phyloP scores from a whole-genome alignment of 2,329 filamentous ascomycete genomes.

The Onygena corvina region DNA sequence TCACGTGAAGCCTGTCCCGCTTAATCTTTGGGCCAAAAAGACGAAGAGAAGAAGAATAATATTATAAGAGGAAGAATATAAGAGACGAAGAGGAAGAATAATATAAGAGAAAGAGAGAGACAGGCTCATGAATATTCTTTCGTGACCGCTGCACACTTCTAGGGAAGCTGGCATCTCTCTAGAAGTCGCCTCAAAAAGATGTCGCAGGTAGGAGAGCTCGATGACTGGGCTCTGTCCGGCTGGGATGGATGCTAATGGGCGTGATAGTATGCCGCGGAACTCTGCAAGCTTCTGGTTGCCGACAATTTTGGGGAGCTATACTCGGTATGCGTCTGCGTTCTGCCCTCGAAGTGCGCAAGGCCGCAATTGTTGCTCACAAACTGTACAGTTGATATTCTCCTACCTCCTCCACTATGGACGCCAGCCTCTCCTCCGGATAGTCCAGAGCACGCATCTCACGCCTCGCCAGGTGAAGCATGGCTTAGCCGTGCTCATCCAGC shows the following conservation, averaged over 20 bases:
- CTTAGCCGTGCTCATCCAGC: conserved; percentile 73
- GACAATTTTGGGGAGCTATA: conserved; percentile 86
- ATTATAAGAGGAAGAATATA: not conserved
- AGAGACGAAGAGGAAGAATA: conserved; percentile 18
- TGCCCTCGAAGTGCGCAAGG: conserved; percentile 6
- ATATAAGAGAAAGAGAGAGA: conserved; percentile 19
- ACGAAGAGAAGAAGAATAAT: conserved; percentile 13
- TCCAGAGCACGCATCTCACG: conserved; percentile 58
- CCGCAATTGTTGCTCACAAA: not conserved
- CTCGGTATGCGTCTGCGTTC: conserved; percentile 50
- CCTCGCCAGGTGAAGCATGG: conserved; percentile 68
- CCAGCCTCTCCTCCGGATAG: conserved; percentile 57
- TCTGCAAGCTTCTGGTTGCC: conserved; percentile 78
- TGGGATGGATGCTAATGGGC: conserved; percentile 13
- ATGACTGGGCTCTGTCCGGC: conserved; percentile 10
- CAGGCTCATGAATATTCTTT: conserved; percentile 8
- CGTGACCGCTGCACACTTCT: conserved; percentile 40
- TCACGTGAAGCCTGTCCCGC: not conserved
- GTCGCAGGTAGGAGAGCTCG: conserved; percentile 41
- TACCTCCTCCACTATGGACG: conserved; percentile 68
- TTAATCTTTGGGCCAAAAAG: not conserved
- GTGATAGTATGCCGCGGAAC: conserved; percentile 60
- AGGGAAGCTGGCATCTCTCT: conserved; percentile 68
- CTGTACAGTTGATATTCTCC: conserved; percentile 64
- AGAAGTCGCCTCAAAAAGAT: conserved; percentile 47